Evolutionary conservation across 73 alveolate genomes (phyloP), one percentile per base, ranked within the genome.

Genomic region (Breviolum minutum): DNA sequence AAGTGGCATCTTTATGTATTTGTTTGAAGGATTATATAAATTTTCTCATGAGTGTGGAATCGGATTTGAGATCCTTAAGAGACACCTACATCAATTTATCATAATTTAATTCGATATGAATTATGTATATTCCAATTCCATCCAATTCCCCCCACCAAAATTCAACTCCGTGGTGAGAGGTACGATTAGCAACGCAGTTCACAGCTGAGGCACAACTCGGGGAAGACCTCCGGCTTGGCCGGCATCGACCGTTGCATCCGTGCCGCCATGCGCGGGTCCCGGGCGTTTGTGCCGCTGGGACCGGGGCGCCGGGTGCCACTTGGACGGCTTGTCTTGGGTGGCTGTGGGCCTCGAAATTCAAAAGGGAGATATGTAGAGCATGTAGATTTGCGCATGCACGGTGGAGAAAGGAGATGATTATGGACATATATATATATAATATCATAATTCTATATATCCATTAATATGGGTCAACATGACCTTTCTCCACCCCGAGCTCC

Each of bases 231-330:
- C 60, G 92, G 62, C 76, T 54, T 83, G 62, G 27, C 73, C 62
- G 92, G 92, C 92, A 83, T 54, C 69, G 92, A 60, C 62, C 92
- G 92, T 5, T 83, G 62, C 92, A 22, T 61, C 62, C 74, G 48
- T 17, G 24, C 62, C 87, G 5, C 66, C 17, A 19, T 32, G 87
- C 27, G 62, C 54, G 54, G 30, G 1, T n/a, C 66, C 69, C 69
- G 89, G 40, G 64, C 24, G 11, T 17, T 11, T 13, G 24, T 17
- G 69, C 90, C 48, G 66, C 6, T 9, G 92, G 62, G 73, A 62
- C 76, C 8, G 74, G 17, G 32, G 14, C 32, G 90, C 24, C 90
- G 71, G 62, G 26, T 70, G 22, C 30, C 69, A 19, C 40, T 16
- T 27, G 90, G 71, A 29, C 71, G 90, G 71, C 30, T 70, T 26